phyloP scores from a whole-genome alignment of 2,329 filamentous ascomycete species.

The Xylaria sp. region DNA sequence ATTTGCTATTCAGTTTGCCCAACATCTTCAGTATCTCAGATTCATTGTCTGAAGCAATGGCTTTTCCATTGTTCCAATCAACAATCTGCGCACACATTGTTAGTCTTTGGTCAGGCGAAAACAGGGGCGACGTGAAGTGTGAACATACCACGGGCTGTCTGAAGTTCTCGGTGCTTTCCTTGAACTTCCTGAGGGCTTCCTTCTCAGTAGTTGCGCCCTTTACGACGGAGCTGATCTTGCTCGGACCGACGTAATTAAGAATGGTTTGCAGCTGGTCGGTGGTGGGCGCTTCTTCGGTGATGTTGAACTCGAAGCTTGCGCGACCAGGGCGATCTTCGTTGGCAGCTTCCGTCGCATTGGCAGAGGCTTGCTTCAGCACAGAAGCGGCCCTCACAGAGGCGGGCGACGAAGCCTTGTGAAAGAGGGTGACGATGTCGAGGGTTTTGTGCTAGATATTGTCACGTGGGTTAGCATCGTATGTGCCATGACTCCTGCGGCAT shows the following conservation, averaged over 20 bases:
- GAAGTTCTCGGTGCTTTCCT: constrained; percentile 63
- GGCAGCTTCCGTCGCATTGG: constrained; percentile 60
- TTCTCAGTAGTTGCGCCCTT: constrained; percentile 66
- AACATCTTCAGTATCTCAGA: constrained; percentile 85
- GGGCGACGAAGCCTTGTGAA: constrained; percentile 74
- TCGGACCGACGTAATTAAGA: constrained; percentile 69
- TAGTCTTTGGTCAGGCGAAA: not conserved
- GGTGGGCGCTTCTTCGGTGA: constrained; percentile 77
- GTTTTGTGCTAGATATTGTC: constrained; percentile 58
- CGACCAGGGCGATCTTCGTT: constrained; percentile 60
- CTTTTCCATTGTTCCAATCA: constrained; percentile 90
- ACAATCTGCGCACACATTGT: constrained; percentile 49
- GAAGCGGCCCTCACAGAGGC: constrained; percentile 68
- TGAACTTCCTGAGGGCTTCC: constrained; percentile 77
- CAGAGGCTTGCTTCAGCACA: constrained; percentile 74
- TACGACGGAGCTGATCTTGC: constrained; percentile 58
- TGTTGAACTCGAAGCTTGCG: constrained; percentile 77
- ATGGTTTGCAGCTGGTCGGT: constrained; percentile 77
- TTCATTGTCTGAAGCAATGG: constrained; percentile 70
- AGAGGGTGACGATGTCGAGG: constrained; percentile 90
- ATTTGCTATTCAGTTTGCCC: constrained; percentile 44
- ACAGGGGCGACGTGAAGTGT: not conserved
- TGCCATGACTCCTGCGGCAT: no score
- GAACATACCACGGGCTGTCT: constrained; percentile 68
- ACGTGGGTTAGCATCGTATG: constrained; percentile 3